Evolutionary conservation across 306 rosid genomes (phyloP).

Genomic region (Begonia fuchsioides): DNA sequence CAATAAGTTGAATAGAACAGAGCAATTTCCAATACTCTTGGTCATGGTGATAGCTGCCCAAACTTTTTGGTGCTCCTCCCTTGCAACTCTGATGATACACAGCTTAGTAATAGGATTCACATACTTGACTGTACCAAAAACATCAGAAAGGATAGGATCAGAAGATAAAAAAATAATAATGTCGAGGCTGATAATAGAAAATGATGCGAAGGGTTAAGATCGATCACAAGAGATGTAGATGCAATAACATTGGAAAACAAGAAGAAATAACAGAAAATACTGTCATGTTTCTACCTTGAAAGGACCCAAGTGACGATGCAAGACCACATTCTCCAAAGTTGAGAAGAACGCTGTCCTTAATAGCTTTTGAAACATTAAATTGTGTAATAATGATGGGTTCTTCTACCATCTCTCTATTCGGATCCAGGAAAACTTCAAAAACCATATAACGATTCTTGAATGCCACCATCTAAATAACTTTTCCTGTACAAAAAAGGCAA

Average conservation of each 20-base stretch:
- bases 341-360: conserved; percentile 52
- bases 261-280: not conserved
- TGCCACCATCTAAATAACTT: conserved; percentile 37
- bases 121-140: conserved; percentile 41
- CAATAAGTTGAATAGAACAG: conserved; percentile 50
- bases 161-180: not conserved
- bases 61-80: conserved; percentile 58
- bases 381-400: no score
- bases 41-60: conserved; percentile 75
- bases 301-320: conserved; percentile 60
- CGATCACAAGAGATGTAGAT: not conserved
- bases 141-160: not conserved
- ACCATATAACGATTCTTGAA: conserved; percentile 67
- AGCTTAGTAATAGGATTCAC: conserved; percentile 68
- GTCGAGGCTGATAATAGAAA: not conserved
- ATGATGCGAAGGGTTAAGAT: not conserved
- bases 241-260: not conserved
- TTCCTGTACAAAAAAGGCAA: not conserved
- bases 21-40: conserved; percentile 43
- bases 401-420: no score
- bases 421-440: no score
- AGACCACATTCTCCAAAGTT: conserved; percentile 89
- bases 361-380: conserved; percentile 51
- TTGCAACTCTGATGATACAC: conserved; percentile 56
- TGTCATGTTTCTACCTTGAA: conserved; percentile 29